A percentile compares a stretch with the other conserved stretches of the same genome.
Evolutionary conservation across 1,139 yeast species (phyloP).

Genomic region (Candida freyschussii): DNA sequence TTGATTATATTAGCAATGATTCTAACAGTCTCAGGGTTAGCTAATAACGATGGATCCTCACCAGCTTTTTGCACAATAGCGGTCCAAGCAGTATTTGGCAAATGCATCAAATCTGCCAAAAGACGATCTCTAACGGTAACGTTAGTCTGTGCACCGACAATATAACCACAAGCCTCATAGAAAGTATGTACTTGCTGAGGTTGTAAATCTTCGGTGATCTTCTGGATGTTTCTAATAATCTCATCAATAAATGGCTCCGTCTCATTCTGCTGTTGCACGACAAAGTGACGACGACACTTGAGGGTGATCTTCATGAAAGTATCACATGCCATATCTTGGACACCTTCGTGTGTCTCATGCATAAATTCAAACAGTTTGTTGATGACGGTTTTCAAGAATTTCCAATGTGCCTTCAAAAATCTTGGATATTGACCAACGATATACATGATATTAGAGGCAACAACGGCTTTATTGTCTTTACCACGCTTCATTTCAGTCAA

Average conservation of each 20-base stretch:
- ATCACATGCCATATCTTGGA: constrained; percentile 99
- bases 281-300: constrained; percentile 94
- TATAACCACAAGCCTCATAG: constrained; percentile 96
- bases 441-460: constrained; percentile 98
- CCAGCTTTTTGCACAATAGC: constrained; percentile 87
- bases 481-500: constrained; percentile 96
- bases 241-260: constrained; percentile 91
- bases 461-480: constrained; percentile 96
- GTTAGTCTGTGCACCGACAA: constrained; percentile 77
- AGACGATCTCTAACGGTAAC: constrained; percentile 65
- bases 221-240: constrained; percentile 75
- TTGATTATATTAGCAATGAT: constrained; percentile 90
- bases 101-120: constrained; percentile 73
- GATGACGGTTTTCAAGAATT: constrained; percentile 90
- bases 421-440: constrained; percentile 99
- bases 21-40: constrained; percentile 84
- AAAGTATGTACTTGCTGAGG: constrained; percentile 98
- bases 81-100: constrained; percentile 94
- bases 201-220: constrained; percentile 84
- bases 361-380: constrained; percentile 93
- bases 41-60: constrained; percentile 76
- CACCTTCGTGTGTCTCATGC: constrained; percentile 99
- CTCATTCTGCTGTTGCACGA: constrained; percentile 80
- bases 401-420: constrained; percentile 97
- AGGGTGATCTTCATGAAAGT: constrained; percentile 93